Conservation (phyloP, 2,329 filamentous ascomycete genomes). For the Aspergillus amoenus region DNA sequence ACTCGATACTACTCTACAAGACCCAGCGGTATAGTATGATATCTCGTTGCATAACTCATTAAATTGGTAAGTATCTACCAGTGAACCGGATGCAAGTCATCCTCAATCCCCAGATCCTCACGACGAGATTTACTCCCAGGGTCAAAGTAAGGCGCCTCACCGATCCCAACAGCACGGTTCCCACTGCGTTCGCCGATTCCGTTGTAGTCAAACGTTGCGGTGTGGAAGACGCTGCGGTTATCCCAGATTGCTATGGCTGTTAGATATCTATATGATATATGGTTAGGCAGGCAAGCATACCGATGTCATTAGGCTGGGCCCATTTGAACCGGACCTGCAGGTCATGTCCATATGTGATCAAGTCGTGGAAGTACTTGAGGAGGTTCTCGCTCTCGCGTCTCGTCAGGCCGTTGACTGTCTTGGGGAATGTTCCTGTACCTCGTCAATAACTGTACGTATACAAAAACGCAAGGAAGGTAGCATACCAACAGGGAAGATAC, state of each 20-base stretch:
- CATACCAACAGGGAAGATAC: conserved; percentile 46
- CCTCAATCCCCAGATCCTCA: conserved; percentile 22
- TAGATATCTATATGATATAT: not conserved
- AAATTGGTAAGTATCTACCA: not conserved
- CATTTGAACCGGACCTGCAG: conserved; percentile 52
- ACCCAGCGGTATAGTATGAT: too few relatives aligned
- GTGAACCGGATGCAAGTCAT: conserved; percentile 19
- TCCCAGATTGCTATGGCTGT: conserved; percentile 15
- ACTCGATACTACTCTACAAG: too few relatives aligned
- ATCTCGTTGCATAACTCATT: too few relatives aligned
- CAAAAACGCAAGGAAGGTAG: not conserved
- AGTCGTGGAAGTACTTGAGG: conserved; percentile 44
- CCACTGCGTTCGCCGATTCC: conserved; percentile 25
- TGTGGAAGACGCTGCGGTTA: conserved; percentile 21
- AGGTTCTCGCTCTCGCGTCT: conserved; percentile 44
- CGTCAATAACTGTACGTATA: not conserved
- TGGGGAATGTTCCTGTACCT: conserved; percentile 36
- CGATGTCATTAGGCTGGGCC: conserved; percentile 50
- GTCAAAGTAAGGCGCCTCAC: conserved; percentile 62
- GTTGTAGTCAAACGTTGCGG: conserved; percentile 46
- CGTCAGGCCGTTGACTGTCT: conserved; percentile 47
- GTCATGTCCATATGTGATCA: conserved; percentile 52
- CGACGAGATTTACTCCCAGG: conserved; percentile 14
- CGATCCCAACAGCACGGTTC: conserved; percentile 78
- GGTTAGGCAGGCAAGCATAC: conserved; percentile 23